Percentiles rank a stretch among this genome's conserved stretches.
These are phyloP conservation scores for Rhipidocladum racemiflorum DNA, from an alignment of 176 grass and related monocot species.

Conservation along the genomic window DNA sequence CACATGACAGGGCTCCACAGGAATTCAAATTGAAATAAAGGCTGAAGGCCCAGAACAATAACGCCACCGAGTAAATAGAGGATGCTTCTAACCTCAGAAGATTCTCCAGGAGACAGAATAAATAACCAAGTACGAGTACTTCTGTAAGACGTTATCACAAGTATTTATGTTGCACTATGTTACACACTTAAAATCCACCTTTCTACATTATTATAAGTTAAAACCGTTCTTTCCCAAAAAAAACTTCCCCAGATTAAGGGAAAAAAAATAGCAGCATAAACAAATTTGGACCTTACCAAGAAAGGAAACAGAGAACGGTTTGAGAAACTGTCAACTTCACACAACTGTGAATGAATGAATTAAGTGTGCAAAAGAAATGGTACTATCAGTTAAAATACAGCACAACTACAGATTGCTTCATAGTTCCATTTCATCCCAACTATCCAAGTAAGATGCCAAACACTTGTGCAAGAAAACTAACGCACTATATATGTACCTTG, in stretches of 20 bases:
- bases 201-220: neutral
- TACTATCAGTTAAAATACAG: neutral
- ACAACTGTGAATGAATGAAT: neutral
- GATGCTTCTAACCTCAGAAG: neutral
- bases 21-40: neutral
- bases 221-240: neutral
- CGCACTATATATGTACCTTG: neutral
- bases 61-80: neutral
- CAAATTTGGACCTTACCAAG: neutral
- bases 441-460: neutral
- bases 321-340: neutral
- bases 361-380: neutral
- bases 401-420: neutral
- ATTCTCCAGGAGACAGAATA: neutral
- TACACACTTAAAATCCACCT: neutral
- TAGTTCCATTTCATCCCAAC: neutral
- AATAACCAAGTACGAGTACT: neutral
- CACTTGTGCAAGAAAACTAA: neutral
- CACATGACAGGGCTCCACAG: neutral
- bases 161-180: neutral
- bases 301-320: neutral
- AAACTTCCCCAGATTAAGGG: neutral
- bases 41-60: neutral
- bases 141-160: neutral
- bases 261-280: neutral